Evolutionary conservation across 2,329 filamentous ascomycete species (phyloP).

Genomic region (Davidsoniella australis): DNA sequence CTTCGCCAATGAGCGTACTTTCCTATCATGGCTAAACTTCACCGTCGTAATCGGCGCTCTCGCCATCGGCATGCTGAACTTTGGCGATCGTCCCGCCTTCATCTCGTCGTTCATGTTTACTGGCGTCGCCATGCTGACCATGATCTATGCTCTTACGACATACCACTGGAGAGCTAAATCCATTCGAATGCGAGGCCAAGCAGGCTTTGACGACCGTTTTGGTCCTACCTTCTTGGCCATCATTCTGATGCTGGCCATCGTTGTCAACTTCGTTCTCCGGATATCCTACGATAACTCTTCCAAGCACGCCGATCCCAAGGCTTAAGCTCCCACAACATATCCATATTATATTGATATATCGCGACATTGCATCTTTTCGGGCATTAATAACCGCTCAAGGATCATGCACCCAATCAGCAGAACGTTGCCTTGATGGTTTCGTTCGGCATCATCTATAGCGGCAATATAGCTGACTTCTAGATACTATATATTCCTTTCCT

Average conservation of each 20-base stretch:
- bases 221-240: constrained; percentile 83
- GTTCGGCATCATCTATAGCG: neutral
- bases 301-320: constrained; percentile 3
- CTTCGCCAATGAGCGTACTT: constrained; percentile 99
- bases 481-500: no score
- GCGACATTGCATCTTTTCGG: no score
- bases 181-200: constrained; percentile 78
- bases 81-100: constrained; percentile 84
- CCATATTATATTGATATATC: neutral
- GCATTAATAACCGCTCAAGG: neutral
- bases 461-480: no score
- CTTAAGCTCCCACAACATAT: neutral
- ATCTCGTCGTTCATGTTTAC: constrained; percentile 92
- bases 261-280: constrained; percentile 87
- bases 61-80: constrained; percentile 93
- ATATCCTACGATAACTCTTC: constrained; percentile 29
- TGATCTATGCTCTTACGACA: constrained; percentile 86
- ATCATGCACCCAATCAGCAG: neutral
- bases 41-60: constrained; percentile 94
- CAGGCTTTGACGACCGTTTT: constrained; percentile 90
- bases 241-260: constrained; percentile 70
- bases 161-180: constrained; percentile 96
- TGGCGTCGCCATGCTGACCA: constrained; percentile 79
- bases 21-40: constrained; percentile 99
- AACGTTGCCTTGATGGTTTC: neutral